phyloP scores from a whole-genome alignment of 768 basidiomycete genomes.

The Calvatia gigantea region DNA sequence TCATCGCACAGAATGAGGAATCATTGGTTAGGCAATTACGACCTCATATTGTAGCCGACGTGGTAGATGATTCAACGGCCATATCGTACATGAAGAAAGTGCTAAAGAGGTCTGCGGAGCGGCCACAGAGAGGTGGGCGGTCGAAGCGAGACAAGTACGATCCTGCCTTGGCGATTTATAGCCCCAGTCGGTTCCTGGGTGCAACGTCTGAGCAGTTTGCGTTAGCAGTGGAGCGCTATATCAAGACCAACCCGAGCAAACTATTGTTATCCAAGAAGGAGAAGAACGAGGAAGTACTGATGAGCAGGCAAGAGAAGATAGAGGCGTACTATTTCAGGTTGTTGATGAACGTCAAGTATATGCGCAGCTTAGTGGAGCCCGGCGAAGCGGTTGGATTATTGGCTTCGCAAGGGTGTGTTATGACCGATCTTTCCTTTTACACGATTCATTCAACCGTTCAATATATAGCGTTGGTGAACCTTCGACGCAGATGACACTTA shows the following conservation, averaged over 20 bases:
- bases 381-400: slow-evolving; percentile 98
- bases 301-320: slow-evolving; percentile 44
- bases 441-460: background rate
- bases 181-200: slow-evolving; percentile 78
- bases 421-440: background rate
- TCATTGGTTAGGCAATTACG: slow-evolving; percentile 73
- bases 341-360: slow-evolving; percentile 89
- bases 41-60: slow-evolving; percentile 53
- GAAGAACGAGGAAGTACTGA: slow-evolving; percentile 27
- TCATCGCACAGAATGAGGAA: slow-evolving; percentile 81
- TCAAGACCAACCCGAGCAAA: slow-evolving; percentile 65
- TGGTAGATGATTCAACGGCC: slow-evolving; percentile 68
- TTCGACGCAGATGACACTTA: slow-evolving; percentile 99
- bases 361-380: slow-evolving; percentile 91
- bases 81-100: slow-evolving; percentile 84
- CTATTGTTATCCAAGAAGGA: slow-evolving; percentile 39
- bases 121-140: slow-evolving; percentile 34
- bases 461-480: slow-evolving; percentile 89
- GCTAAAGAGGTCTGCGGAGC: slow-evolving; percentile 62
- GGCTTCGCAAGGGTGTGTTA: slow-evolving; percentile 89
- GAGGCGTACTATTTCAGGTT: slow-evolving; percentile 62
- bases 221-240: slow-evolving; percentile 70
- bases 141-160: slow-evolving; percentile 59
- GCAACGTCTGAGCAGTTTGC: slow-evolving; percentile 93
- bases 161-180: slow-evolving; percentile 73